Conservation (phyloP, 2,329 filamentous ascomycete genomes). For the Stagonosporopsis chrysanthemi region DNA sequence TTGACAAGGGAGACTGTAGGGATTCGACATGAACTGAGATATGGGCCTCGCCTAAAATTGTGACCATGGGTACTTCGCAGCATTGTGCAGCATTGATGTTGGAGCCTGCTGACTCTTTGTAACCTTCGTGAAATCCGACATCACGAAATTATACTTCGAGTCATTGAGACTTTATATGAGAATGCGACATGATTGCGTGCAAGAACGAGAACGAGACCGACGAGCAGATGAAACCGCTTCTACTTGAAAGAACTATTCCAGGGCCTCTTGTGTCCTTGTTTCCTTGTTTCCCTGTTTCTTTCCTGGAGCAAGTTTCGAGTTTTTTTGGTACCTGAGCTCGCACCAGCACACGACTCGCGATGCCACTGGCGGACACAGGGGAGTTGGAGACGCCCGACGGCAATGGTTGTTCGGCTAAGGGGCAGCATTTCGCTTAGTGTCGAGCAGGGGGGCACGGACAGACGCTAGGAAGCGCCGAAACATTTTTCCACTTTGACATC, state of each 20-base stretch:
- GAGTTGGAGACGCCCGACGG: conserved; percentile 1
- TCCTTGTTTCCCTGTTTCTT: no score
- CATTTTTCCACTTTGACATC: background rate
- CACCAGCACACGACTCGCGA: conserved; percentile 15
- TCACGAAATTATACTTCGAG: background rate
- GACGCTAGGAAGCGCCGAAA: background rate
- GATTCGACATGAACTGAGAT: background rate
- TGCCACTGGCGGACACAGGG: conserved; percentile 2
- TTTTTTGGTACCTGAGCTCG: conserved; percentile 4
- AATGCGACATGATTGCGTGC: background rate
- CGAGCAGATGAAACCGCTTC: conserved; percentile 1
- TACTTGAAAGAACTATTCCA: conserved; percentile 22
- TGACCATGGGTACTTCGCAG: background rate
- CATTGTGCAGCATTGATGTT: background rate
- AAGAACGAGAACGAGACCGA: background rate
- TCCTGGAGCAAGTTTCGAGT: conserved; percentile 2
- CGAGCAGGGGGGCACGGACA: background rate
- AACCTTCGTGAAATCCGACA: background rate
- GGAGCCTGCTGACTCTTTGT: background rate
- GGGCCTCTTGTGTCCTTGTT: conserved; percentile 11
- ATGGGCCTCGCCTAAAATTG: background rate
- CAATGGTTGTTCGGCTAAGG: background rate
- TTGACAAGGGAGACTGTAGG: background rate
- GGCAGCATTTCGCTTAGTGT: conserved; percentile 8
- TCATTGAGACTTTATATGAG: background rate